Evolutionary conservation across 2,329 filamentous ascomycete species (phyloP).

Genomic region (Neonectria punicea): DNA sequence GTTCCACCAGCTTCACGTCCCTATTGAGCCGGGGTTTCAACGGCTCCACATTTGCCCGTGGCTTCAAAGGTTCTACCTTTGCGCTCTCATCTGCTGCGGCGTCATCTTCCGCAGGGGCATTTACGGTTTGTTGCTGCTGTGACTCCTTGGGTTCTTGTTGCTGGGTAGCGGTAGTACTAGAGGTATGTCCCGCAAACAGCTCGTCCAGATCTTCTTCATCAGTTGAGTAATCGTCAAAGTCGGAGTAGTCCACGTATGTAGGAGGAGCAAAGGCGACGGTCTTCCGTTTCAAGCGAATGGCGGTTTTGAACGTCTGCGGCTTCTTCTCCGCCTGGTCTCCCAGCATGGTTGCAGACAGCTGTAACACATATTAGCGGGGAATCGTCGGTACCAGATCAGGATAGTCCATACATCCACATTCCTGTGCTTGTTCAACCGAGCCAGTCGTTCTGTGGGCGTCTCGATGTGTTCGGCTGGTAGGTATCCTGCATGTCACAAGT

Average conservation of each 20-base stretch:
- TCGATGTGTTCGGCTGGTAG: slow-evolving; percentile 98
- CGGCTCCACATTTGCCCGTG: slow-evolving; percentile 65
- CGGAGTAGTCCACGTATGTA: slow-evolving; percentile 88
- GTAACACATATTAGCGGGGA: slow-evolving; percentile 30
- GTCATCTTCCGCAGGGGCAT: slow-evolving; percentile 44
- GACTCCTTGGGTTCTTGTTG: slow-evolving; percentile 44
- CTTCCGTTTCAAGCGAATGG: slow-evolving; percentile 83
- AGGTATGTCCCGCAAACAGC: slow-evolving; percentile 50
- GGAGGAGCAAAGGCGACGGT: slow-evolving; percentile 87
- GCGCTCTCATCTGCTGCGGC: slow-evolving; percentile 61
- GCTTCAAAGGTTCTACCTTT: slow-evolving; percentile 66
- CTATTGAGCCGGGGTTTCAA: slow-evolving; percentile 60
- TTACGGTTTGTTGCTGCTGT: slow-evolving; percentile 46
- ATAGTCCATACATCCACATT: slow-evolving; percentile 85
- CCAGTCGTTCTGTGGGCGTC: slow-evolving; percentile 93
- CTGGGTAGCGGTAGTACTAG: slow-evolving; percentile 30
- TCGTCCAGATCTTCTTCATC: slow-evolving; percentile 72
- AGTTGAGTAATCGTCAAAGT: slow-evolving; percentile 86
- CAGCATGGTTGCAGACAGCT: slow-evolving; percentile 72
- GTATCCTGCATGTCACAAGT: slow-evolving; percentile 71
- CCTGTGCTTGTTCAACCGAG: slow-evolving; percentile 94
- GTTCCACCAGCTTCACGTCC: slow-evolving; percentile 51
- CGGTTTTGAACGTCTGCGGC: slow-evolving; percentile 81
- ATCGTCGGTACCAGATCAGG: background rate
- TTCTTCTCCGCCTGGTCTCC: slow-evolving; percentile 77